Conservation (phyloP, 495 filamentous ascomycete genomes). For the Oidiodendron maius region DNA sequence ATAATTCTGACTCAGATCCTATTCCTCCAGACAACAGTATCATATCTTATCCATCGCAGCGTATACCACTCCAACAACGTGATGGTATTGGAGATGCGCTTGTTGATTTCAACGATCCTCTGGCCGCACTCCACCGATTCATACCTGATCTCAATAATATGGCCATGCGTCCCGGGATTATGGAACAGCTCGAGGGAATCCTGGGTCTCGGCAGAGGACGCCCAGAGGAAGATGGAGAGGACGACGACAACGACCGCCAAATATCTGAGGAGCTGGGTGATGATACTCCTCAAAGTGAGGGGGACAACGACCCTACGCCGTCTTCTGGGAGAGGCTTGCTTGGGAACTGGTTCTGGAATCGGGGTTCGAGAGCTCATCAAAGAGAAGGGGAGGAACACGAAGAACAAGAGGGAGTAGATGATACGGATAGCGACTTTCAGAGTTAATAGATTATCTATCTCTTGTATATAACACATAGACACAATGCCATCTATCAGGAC, state of each 20-base stretch:
- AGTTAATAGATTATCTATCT: too few species aligned
- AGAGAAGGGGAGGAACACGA: background rate
- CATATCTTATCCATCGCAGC: slow-evolving; percentile 29
- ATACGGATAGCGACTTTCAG: too few species aligned
- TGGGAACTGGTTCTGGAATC: background rate
- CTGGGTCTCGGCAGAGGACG: background rate
- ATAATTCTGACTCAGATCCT: slow-evolving; percentile 63
- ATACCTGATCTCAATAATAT: too few species aligned
- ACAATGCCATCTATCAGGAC: too few species aligned
- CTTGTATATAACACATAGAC: too few species aligned
- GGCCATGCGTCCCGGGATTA: background rate
- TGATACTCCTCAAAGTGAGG: background rate
- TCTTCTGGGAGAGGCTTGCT: background rate
- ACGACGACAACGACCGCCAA: background rate
- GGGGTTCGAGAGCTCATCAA: background rate
- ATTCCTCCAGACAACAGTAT: slow-evolving; percentile 54
- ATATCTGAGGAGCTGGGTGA: background rate
- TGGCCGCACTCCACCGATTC: slow-evolving; percentile 14
- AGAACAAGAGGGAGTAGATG: slow-evolving; percentile 12
- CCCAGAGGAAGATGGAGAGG: slow-evolving; percentile 5
- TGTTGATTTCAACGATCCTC: slow-evolving; percentile 14
- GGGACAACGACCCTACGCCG: background rate
- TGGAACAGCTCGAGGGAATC: too few species aligned
- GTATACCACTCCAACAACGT: background rate
- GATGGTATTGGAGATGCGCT: background rate